These are phyloP conservation scores for Cystobasidium pallidum DNA, from an alignment of 1,284 basidiomycete species.

Conservation along the genomic window DNA sequence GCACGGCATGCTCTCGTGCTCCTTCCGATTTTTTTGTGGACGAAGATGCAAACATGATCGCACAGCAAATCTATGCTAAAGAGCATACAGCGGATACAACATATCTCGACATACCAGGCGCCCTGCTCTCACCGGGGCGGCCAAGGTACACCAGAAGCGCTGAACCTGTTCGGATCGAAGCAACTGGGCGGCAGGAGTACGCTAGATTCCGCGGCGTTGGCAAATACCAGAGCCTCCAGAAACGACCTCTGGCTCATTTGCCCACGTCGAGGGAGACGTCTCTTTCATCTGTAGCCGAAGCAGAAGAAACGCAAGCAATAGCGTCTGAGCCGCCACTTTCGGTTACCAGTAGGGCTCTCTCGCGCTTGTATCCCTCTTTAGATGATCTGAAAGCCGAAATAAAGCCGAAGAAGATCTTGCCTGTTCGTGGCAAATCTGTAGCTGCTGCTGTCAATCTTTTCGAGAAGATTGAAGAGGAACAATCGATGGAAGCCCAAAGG, in stretches of 20 bases:
- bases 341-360: neutral
- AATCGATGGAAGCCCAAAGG: slow-evolving; percentile 26
- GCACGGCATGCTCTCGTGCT: slow-evolving; percentile 33
- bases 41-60: slow-evolving; percentile 11
- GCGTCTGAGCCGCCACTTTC: slow-evolving; percentile 18
- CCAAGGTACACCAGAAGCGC: slow-evolving; percentile 29
- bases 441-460: slow-evolving; percentile 30
- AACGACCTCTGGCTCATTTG: neutral
- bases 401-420: slow-evolving; percentile 25
- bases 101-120: slow-evolving; percentile 28
- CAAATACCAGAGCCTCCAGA: slow-evolving; percentile 14
- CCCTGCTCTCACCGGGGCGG: slow-evolving; percentile 2
- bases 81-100: neutral
- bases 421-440: slow-evolving; percentile 29
- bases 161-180: slow-evolving; percentile 8
- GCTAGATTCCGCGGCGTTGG: slow-evolving; percentile 3
- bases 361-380: slow-evolving; percentile 34
- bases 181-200: slow-evolving; percentile 14
- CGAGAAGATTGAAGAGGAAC: slow-evolving; percentile 39
- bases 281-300: slow-evolving; percentile 25
- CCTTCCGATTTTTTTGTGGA: slow-evolving; percentile 36
- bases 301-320: slow-evolving; percentile 28
- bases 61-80: neutral
- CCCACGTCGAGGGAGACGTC: slow-evolving; percentile 12
- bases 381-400: slow-evolving; percentile 29